Evolutionary conservation across 2,329 filamentous ascomycete genomes (phyloP).

Genomic region (Aureobasidium zeae): DNA sequence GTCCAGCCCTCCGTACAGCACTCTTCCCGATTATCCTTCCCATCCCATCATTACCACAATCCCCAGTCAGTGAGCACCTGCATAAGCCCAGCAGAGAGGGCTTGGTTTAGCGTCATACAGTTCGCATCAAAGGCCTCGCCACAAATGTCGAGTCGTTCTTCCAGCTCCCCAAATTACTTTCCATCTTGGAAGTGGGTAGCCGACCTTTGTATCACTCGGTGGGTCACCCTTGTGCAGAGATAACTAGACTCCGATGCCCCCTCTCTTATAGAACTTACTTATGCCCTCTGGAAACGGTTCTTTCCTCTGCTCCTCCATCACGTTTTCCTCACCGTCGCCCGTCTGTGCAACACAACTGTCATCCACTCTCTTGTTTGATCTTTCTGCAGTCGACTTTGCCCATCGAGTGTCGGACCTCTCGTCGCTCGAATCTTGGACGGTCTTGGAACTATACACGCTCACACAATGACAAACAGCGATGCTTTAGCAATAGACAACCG

Average conservation of each 20-base stretch:
- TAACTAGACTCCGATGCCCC: slow-evolving; percentile 8
- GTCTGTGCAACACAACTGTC: slow-evolving; percentile 8
- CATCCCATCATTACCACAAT: slow-evolving; percentile 5
- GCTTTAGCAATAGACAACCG: slow-evolving; percentile 6
- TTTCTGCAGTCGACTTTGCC: too few relatives aligned
- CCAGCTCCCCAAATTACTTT: background rate
- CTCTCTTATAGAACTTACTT: slow-evolving; percentile 10
- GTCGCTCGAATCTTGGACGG: background rate
- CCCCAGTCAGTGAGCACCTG: slow-evolving; percentile 13
- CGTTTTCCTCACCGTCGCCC: slow-evolving; percentile 8
- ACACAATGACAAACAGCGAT: slow-evolving; percentile 1
- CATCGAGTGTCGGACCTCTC: background rate
- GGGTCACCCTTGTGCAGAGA: slow-evolving; percentile 9
- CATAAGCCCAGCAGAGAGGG: slow-evolving; percentile 7
- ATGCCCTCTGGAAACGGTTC: slow-evolving; percentile 3
- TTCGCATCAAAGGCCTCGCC: slow-evolving; percentile 15
- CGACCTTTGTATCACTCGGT: slow-evolving; percentile 8
- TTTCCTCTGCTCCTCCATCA: slow-evolving; percentile 4
- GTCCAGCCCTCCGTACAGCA: slow-evolving; percentile 4
- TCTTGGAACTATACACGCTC: too few relatives aligned
- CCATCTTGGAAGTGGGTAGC: slow-evolving; percentile 5
- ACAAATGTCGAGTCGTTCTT: slow-evolving; percentile 13
- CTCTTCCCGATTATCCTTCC: too few relatives aligned
- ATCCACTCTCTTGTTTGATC: too few relatives aligned
- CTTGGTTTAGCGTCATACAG: slow-evolving; percentile 8